phyloP scores from a whole-genome alignment of 1,284 basidiomycete genomes.

The Tilletia walkeri region DNA sequence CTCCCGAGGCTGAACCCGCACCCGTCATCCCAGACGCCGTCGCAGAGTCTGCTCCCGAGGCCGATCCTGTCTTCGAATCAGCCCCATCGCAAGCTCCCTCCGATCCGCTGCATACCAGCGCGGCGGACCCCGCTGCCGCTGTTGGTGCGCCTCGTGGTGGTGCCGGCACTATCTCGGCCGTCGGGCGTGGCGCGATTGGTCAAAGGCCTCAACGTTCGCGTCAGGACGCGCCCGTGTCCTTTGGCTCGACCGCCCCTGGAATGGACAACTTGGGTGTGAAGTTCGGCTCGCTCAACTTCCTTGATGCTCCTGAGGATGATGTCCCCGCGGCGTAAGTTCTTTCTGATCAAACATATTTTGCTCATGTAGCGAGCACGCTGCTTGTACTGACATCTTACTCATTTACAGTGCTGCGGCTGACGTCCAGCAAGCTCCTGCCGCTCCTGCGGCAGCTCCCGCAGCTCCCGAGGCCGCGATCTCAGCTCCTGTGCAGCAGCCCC shows the following conservation, averaged over 20 bases:
- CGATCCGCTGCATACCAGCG: neutral
- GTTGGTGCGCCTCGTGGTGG: neutral
- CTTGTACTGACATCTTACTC: neutral
- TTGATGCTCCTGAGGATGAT: constrained; percentile 39
- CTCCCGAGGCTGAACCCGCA: constrained; percentile 21
- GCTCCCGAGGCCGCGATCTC: constrained; percentile 19
- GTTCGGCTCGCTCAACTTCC: constrained; percentile 53
- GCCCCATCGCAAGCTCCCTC: neutral
- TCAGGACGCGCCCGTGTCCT: constrained; percentile 51
- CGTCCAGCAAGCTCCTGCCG: neutral
- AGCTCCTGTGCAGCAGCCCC: constrained; percentile 24
- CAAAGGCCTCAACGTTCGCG: constrained; percentile 47
- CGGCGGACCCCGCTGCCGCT: neutral
- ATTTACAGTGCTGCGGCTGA: neutral
- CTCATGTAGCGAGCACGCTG: neutral
- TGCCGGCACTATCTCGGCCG: constrained; percentile 22
- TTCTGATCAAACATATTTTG: neutral
- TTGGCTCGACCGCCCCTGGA: constrained; percentile 47
- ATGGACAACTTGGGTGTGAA: constrained; percentile 53
- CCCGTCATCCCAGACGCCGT: neutral
- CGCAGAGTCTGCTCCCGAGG: no score
- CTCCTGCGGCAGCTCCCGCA: neutral
- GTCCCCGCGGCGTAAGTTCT: constrained; percentile 6
- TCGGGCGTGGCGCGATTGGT: constrained; percentile 25
- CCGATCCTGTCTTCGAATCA: no score